Base-by-base conservation (phyloP, 768 basidiomycete genomes). In the Mycena epipterygia region DNA sequence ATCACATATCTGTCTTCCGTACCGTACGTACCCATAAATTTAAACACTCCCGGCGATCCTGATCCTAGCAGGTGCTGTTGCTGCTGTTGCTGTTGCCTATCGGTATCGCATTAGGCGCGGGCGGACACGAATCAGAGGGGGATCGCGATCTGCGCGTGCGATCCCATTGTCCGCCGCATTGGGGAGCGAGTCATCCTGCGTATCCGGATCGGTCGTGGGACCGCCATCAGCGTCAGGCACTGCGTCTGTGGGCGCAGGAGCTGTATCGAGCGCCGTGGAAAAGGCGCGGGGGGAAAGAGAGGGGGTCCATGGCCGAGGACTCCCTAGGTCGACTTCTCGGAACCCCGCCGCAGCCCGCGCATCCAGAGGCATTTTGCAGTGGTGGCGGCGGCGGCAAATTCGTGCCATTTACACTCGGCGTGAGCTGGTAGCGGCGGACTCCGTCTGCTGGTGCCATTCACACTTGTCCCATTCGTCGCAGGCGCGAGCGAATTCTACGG, bases 401-500 rank as follows among this genome's bases (percentile, higher is more conserved):
- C 8, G 66, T 56, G 68, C 72, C 68, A 67, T 73, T 70, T 53
- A 64, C 61, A 37, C 64, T 70, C 39, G 72, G 64, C 25, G 64
- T 35, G 11, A 41, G 44, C 65, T 67, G 55, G 56, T 60, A 9
- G 63, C 39, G 17, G 65, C 51, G 48, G 64, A 37, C 61, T 41
- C 56, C 27, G 39, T 49, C 46, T 68, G n/a, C 17, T 27, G 30
- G 49, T 56, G 72, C 72, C 65, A 73, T 73, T 73, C 42, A 67
- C 68, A 30, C 67, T 73, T 12, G 71, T 68, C 9, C 30, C 59
- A 41, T 29, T 69, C 13, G 72, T 59, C 39, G 33, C 53, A 16
- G 72, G 57, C 33, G 72, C 60, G 25, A 73, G 72, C 57, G 72
- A 70, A 42, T 61, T 70, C 74, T 74, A 74, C 67, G 67, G 59